A percentile compares a stretch with the other conserved stretches of the same genome.
phyloP scores from a whole-genome alignment of 495 filamentous ascomycete genomes.

The Astrocystis sublimbata region DNA sequence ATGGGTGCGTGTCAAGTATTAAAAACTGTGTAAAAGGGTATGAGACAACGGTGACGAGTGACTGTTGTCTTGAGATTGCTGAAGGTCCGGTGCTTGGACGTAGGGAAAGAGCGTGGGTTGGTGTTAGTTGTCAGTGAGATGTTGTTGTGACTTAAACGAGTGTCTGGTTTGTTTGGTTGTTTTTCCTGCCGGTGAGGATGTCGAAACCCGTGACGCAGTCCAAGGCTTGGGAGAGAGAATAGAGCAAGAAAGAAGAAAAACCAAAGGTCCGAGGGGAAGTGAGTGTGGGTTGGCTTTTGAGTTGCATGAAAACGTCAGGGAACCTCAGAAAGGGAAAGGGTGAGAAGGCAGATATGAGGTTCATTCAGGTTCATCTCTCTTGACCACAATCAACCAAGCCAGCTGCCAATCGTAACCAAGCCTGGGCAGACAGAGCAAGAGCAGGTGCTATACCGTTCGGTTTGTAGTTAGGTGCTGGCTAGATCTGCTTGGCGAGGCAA shows the following conservation, averaged over 20 bases:
- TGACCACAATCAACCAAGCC: too few species aligned
- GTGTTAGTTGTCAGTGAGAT: background rate
- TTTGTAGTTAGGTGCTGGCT: background rate
- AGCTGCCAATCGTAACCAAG: constrained; percentile 10
- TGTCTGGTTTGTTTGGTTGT: constrained; percentile 23
- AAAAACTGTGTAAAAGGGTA: constrained; percentile 10
- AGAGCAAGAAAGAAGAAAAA: constrained; percentile 7
- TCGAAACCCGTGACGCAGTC: constrained; percentile 25
- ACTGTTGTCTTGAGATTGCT: constrained; percentile 1
- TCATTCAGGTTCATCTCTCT: too few species aligned
- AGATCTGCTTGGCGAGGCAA: background rate
- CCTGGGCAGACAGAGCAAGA: constrained; percentile 1
- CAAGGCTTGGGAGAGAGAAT: background rate
- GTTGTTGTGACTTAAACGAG: constrained; percentile 16
- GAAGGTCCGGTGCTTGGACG: background rate
- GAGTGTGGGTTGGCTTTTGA: constrained; percentile 11
- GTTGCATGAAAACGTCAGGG: background rate
- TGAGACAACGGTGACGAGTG: background rate
- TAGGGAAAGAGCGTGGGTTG: constrained; percentile 9
- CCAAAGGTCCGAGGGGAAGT: too few species aligned
- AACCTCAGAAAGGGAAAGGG: constrained; percentile 11
- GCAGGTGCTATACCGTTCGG: too few species aligned
- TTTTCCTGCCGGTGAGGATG: constrained; percentile 26
- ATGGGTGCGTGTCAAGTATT: background rate
- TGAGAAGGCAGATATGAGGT: constrained; percentile 22